Evolutionary conservation across 257 asterid genomes (phyloP).

Genomic region (Solanum ossicruentum): DNA sequence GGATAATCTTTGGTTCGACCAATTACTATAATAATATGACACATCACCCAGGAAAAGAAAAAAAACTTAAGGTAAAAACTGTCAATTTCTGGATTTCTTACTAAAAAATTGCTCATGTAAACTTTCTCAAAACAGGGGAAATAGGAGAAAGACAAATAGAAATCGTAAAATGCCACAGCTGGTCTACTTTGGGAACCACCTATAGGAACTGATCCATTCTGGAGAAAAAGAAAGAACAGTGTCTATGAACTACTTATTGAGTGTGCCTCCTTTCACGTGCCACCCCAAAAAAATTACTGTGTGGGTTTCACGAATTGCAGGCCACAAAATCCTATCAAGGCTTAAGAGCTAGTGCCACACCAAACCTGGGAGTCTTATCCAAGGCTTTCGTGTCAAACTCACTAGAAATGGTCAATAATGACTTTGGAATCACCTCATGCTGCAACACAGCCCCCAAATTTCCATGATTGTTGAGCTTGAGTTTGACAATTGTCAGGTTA

Average conservation of each 20-base stretch:
- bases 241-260: slow-evolving; percentile 21
- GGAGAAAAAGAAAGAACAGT: background rate
- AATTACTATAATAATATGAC: background rate
- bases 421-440: slow-evolving; percentile 42
- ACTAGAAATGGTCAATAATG: slow-evolving; percentile 40
- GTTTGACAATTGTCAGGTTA: slow-evolving; percentile 38
- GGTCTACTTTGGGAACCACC: background rate
- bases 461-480: slow-evolving; percentile 61
- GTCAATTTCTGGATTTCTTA: background rate
- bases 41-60: background rate
- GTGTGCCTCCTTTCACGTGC: slow-evolving; percentile 8
- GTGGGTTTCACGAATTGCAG: background rate
- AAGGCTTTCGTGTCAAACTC: slow-evolving; percentile 60
- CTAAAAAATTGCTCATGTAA: background rate
- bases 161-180: background rate
- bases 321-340: slow-evolving; percentile 24
- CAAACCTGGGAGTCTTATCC: slow-evolving; percentile 56
- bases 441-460: slow-evolving; percentile 45
- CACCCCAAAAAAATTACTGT: slow-evolving; percentile 1
- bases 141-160: background rate
- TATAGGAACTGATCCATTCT: background rate
- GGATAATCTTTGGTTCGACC: background rate
- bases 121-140: background rate
- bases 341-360: slow-evolving; percentile 46
- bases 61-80: background rate